Evolutionary conservation across 2,329 filamentous ascomycete species (phyloP).

Genomic region (Fusarium phyllophilum): DNA sequence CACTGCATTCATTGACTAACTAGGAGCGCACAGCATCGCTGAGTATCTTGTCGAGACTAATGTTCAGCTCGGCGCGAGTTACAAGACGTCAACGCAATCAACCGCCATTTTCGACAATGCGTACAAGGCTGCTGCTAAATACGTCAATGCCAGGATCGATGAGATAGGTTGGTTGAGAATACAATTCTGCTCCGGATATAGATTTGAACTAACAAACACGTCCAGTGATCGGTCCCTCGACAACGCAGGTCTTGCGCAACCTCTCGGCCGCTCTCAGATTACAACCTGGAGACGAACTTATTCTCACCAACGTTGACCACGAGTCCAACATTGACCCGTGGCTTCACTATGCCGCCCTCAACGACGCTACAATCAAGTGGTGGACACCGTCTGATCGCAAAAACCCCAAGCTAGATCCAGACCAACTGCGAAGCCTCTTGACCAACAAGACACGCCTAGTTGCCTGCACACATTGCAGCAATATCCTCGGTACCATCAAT

Average conservation of each 20-base stretch:
- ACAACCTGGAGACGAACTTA: neutral
- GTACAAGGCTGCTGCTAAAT: neutral
- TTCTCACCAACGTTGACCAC: neutral
- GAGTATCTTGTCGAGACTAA: neutral
- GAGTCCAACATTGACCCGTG: conserved; percentile 4
- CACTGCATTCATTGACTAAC: neutral
- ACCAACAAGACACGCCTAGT: neutral
- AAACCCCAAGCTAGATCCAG: neutral
- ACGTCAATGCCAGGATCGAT: neutral
- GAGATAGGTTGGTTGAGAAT: neutral
- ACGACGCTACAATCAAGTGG: neutral
- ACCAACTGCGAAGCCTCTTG: neutral
- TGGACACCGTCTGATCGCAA: neutral
- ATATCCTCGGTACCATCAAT: neutral
- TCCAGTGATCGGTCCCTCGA: neutral
- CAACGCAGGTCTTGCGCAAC: conserved; percentile 1
- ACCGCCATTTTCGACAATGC: neutral
- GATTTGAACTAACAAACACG: neutral
- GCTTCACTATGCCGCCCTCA: neutral
- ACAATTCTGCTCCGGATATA: neutral
- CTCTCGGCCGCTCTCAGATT: neutral
- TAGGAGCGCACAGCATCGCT: neutral
- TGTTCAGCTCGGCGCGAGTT: neutral
- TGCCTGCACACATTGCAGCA: neutral
- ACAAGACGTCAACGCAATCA: conserved; percentile 1